These are phyloP conservation scores for Grosmannia serpens DNA, from an alignment of 2,329 filamentous ascomycete genomes.

Conservation along the genomic window DNA sequence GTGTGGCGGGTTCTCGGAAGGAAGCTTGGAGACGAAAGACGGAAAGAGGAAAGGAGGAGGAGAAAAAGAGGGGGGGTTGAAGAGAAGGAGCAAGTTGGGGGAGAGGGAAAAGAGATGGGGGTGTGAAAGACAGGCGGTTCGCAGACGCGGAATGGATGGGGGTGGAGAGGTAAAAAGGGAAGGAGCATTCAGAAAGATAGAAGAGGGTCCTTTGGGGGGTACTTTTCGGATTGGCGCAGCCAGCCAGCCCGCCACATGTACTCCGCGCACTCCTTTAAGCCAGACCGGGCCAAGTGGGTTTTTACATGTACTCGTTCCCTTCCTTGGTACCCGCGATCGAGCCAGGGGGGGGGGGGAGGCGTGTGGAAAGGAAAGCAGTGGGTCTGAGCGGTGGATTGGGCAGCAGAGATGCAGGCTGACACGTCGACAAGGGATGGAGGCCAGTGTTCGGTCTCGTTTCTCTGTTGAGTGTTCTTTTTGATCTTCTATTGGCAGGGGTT, in stretches of 20 bases:
- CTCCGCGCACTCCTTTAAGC: neutral
- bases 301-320: neutral
- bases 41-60: slow-evolving; percentile 1
- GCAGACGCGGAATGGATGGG: slow-evolving; percentile 7
- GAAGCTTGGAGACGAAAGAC: neutral
- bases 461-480: neutral
- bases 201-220: slow-evolving; percentile 2
- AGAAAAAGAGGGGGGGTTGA: slow-evolving; percentile 2
- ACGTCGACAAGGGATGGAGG: slow-evolving; percentile 11
- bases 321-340: slow-evolving; percentile 2
- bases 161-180: slow-evolving; percentile 3
- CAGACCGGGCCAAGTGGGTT: slow-evolving; percentile 1
- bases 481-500: slow-evolving; percentile 3
- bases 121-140: neutral
- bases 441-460: neutral
- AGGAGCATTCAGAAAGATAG: slow-evolving; percentile 1
- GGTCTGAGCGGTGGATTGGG: slow-evolving; percentile 6
- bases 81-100: slow-evolving; percentile 1
- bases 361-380: neutral
- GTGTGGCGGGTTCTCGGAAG: neutral
- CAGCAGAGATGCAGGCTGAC: slow-evolving; percentile 13
- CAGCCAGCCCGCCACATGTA: slow-evolving; percentile 3
- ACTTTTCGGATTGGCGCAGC: slow-evolving; percentile 7
- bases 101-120: slow-evolving; percentile 1
- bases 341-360: slow-evolving; percentile 2